Evolutionary conservation across 805 yeast genomes (phyloP), one percentile per base, ranked within the genome.

Genomic region (Lachancea waltii): DNA sequence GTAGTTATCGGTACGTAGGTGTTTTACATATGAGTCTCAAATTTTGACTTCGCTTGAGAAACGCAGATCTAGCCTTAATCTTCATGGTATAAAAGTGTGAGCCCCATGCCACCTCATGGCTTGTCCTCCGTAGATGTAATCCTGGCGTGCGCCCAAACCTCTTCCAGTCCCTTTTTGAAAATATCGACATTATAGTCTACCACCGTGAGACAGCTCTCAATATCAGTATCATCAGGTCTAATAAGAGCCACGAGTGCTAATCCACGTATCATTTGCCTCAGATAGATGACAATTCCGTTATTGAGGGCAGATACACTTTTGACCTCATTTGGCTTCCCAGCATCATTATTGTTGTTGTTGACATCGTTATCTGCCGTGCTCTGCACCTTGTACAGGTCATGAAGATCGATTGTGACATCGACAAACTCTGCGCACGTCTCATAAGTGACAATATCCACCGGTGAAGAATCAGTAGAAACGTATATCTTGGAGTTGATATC

Each of bases 351-450:
- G 26, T 11, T 23, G 26, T 13, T 23, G 13, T 7, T 13, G 7
- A 13, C 7, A 11, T 11, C 4, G 13, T 11, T 13, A 7, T 7
- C 26, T 7, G 10, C 26, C 26, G 4, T 23, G 7, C 26, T 13
- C 27, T 21, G 35, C 10, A 28, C 20, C 47, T 73, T 73, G 48
- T 83, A 81, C 30, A 83, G 58, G 35, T 82, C 83, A 50, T 85
- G 89, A 46, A 92, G 64, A 54, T 92, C 97, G 18, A 87, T 81
- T 3, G 95, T 81, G 11, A 90, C 92, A 59, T 92, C 97, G 32
- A 92, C 90, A 54, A 92, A 92, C 54, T 92, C 97, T 0, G 97
- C 94, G 61, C 97, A 92, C 2, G 90, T 95, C 58, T 92, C 97
- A 58, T 92, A 92, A 0, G 94, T 85, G 54, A 87, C 95, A 28